Evolutionary conservation across 345 rosid genomes (phyloP), one percentile per base, ranked within the genome.

Genomic region (Eutrema yunnanense): DNA sequence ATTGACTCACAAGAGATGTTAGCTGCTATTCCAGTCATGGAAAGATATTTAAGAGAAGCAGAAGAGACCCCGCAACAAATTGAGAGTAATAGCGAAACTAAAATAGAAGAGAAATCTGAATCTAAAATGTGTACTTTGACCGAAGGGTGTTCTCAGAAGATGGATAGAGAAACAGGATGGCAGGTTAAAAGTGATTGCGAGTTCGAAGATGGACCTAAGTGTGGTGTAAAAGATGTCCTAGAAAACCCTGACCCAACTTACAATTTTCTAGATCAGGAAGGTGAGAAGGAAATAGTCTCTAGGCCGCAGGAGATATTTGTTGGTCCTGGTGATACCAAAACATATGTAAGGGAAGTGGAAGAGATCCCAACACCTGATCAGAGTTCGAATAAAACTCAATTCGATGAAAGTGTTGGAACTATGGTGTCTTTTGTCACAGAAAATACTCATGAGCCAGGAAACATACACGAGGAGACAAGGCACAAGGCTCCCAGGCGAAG

Each of bases 251-350:
- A 74, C 73, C 75, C 78, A 49, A 65, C 65, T 62, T 43, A 50
- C 75, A 79, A 29, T 79, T 43, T 62, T 62, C 65, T 52, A 57
- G 72, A 75, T 69, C 80, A 22, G 67, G 84, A 78, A 76, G 85
- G 77, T 71, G 77, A 76, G 57, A 57, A 50, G 50, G 76, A 65
- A 42, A 71, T 57, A 41, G 49, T 65, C 54, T 50, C 71, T 69
- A 62, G 16, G 72, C 55, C 75, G 64, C 58, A 38, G 33, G 81
- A 80, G 60, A 61, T 52, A 32, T 51, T 48, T 30, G 77, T 67
- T 80, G 38, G 63, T 64, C 41, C 38, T 56, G 73, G 66, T 76
- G 77, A 68, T 42, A 34, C 75, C 30, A 75, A 76, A 69, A 37
- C 74, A 19, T 50, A 9, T 68, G 79, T 69, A 74, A 73, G 51